Percentiles rank a stretch among this genome's conserved stretches.
Conservation (phyloP, 2,329 filamentous ascomycete genomes). For the Trichoderma polysporum region DNA sequence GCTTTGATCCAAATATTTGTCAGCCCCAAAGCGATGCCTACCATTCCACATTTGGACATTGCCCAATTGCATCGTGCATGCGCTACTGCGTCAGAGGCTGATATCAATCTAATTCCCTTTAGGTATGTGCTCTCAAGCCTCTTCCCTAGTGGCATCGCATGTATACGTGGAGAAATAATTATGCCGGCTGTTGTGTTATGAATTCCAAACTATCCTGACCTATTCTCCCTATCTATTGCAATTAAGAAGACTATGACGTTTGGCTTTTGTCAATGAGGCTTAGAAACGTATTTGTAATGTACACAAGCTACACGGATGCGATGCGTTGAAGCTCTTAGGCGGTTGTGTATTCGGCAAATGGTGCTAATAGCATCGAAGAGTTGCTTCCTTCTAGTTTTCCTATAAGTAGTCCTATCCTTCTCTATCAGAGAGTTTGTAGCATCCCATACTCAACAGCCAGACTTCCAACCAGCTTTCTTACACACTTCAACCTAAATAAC, state of each 20-base stretch:
- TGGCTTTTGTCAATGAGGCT: not conserved
- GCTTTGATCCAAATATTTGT: not conserved
- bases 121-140: not conserved
- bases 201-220: too few relatives aligned
- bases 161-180: not conserved
- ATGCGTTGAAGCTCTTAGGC: too few relatives aligned
- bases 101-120: not conserved
- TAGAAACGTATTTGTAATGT: not conserved
- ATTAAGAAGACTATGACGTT: not conserved
- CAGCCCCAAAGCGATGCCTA: not conserved
- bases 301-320: not conserved
- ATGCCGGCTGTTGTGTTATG: not conserved
- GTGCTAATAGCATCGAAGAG: not conserved
- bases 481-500: not conserved
- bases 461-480: not conserved
- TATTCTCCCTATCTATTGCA: not conserved
- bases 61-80: not conserved
- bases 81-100: not conserved
- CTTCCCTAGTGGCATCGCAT: too few relatives aligned
- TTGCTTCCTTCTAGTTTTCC: not conserved
- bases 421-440: not conserved
- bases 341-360: not conserved
- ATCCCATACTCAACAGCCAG: not conserved
- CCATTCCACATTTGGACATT: not conserved
- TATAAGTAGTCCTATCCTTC: slow-evolving; percentile 8